Percentiles rank a stretch among this genome's conserved stretches.
Conservation (phyloP, 768 basidiomycete species). For the Postia placenta region DNA sequence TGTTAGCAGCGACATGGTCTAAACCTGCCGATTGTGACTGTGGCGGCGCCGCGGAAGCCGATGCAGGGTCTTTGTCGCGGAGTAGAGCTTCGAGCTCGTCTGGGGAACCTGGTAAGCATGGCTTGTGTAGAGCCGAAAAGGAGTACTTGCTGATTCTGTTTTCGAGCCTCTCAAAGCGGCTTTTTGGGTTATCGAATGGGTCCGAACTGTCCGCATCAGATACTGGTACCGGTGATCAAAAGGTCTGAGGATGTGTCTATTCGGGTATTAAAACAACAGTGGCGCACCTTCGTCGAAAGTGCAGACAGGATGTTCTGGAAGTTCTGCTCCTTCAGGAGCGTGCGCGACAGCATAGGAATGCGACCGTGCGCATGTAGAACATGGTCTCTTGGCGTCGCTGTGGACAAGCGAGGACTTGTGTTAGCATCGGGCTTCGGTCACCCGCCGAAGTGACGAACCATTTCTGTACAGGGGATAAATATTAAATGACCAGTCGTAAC, state of each 20-base stretch:
- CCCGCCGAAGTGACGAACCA: slow-evolving; percentile 30
- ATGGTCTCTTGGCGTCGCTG: slow-evolving; percentile 73
- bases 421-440: slow-evolving; percentile 17
- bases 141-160: slow-evolving; percentile 56
- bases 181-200: slow-evolving; percentile 47
- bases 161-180: slow-evolving; percentile 58
- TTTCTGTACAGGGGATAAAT: slow-evolving; percentile 37
- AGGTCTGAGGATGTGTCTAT: not conserved
- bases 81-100: slow-evolving; percentile 67
- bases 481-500: too few relatives aligned
- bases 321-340: slow-evolving; percentile 46
- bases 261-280: not conserved
- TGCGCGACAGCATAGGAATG: slow-evolving; percentile 64
- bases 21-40: too few relatives aligned
- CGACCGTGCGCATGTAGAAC: slow-evolving; percentile 71
- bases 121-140: not conserved
- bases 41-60: too few relatives aligned
- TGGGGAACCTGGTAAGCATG: slow-evolving; percentile 18
- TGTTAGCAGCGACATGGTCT: too few relatives aligned
- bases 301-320: slow-evolving; percentile 59
- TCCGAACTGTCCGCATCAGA: slow-evolving; percentile 19
- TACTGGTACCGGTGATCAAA: not conserved
- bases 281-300: slow-evolving; percentile 65
- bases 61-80: slow-evolving; percentile 42
- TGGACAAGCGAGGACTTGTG: slow-evolving; percentile 3